Base-by-base conservation (phyloP, 805 yeast species). In the Starmera dryadoides region DNA sequence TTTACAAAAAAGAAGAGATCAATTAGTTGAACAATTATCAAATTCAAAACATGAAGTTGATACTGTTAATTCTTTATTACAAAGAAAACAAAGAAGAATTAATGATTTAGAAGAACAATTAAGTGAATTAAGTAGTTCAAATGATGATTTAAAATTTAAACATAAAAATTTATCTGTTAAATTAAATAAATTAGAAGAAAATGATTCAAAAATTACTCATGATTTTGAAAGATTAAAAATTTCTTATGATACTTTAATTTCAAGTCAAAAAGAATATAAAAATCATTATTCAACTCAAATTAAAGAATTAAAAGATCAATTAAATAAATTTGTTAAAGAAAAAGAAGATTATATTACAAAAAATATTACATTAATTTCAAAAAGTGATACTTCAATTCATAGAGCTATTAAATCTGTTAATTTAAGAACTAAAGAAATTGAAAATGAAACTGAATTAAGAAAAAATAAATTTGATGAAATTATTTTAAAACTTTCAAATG, bases 21-120 rank as follows among this genome's bases (percentile, higher is more conserved):
- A 71, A 40, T 63, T 73, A 38, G 69, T 77, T 28, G 86, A 80
- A 49, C 84, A 79, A 57, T 59, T 80, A 43, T 77, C 86, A 23
- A 79, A 79, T 45, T 66, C 83, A 30, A 81, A 81, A 57, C 89
- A 83, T 56, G 91, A 86, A 51, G 81, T 81, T 49, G 88, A 84
- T 46, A 81, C 81, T 64, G 67, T 82, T 33, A 80, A 74, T 50
- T 77, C 87, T 1, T 62, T 84, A 45, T 60, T 86, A 42, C 76
- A 73, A 44, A 65, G 94, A 38, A 83, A 84, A 50, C 87, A 83
- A 49, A 68, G 89, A 37, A 66, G 86, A 38, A 72, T 84, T 20
- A 51, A 64, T 23, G 91, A 82, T 47, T 60, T 85, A 49, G 95
- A 86, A 55, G 64, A 60, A 31, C 77, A 76, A 46, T 58, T 72